Conservation (phyloP, 495 filamentous ascomycete species). For the Bathelium albidoporum region DNA sequence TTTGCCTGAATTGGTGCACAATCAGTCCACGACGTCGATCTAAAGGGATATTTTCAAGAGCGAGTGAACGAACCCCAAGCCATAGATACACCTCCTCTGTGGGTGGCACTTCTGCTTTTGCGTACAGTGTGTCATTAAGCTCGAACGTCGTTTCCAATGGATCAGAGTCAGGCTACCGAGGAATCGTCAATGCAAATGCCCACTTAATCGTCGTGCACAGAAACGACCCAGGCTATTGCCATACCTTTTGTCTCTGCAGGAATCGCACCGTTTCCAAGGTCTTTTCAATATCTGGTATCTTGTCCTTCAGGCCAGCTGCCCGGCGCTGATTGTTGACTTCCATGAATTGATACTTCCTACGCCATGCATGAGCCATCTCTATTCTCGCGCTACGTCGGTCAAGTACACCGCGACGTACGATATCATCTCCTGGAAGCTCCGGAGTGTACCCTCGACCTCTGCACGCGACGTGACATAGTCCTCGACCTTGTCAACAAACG, state of each 20-base stretch:
- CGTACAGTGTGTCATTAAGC: constrained; percentile 90
- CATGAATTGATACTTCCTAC: constrained; percentile 98
- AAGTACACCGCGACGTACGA: constrained; percentile 45
- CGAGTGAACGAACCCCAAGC: constrained; percentile 56
- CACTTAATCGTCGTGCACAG: background rate
- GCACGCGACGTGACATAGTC: constrained; percentile 81
- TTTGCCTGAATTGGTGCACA: constrained; percentile 52
- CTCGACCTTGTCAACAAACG: constrained; percentile 92
- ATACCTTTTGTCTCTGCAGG: constrained; percentile 57
- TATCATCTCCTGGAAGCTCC: constrained; percentile 98
- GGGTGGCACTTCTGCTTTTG: constrained; percentile 68
- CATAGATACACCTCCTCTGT: constrained; percentile 94
- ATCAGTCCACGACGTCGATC: background rate
- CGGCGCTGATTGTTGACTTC: constrained; percentile 82
- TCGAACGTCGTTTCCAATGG: constrained; percentile 87
- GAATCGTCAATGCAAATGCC: constrained; percentile 2
- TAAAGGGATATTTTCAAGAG: background rate
- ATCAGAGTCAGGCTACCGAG: constrained; percentile 35
- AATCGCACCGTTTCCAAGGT: constrained; percentile 91
- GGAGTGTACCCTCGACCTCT: constrained; percentile 81
- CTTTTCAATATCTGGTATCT: constrained; percentile 95
- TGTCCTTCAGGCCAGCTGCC: constrained; percentile 75
- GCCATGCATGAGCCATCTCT: background rate
- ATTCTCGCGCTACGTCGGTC: background rate
- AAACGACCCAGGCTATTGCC: background rate